A percentile compares a stretch with the other conserved stretches of the same genome.
These are phyloP conservation scores for Claviceps lovelessii DNA, from an alignment of 2,329 filamentous ascomycete species.

Conservation along the genomic window DNA sequence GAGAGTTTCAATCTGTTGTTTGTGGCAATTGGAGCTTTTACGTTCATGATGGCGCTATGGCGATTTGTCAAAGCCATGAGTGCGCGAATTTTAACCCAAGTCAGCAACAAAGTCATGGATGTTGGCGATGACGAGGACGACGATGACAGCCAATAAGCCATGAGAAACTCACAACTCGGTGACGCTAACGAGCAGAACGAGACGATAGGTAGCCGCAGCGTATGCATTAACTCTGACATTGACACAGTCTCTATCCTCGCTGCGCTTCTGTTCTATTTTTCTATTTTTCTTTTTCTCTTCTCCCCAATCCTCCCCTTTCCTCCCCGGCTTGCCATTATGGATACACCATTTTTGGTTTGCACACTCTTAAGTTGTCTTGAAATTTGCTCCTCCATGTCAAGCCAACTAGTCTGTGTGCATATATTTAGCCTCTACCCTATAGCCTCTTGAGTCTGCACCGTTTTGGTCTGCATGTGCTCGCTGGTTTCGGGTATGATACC, in stretches of 20 bases:
- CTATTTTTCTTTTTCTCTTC: background rate
- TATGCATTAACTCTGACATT: background rate
- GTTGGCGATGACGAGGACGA: constrained; percentile 49
- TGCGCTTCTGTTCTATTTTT: background rate
- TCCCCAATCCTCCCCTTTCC: background rate
- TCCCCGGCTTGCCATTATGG: constrained; percentile 1
- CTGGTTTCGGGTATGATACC: constrained; percentile 16
- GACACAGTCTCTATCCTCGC: background rate
- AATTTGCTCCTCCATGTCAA: constrained; percentile 57
- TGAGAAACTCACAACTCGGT: background rate
- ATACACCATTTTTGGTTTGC: constrained; percentile 31
- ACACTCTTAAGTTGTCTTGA: constrained; percentile 97
- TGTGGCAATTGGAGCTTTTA: constrained; percentile 64
- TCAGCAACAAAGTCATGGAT: constrained; percentile 70
- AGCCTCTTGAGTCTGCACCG: constrained; percentile 29
- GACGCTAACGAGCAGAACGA: background rate
- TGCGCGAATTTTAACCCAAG: constrained; percentile 56
- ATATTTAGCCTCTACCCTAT: constrained; percentile 43
- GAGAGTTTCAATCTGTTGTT: constrained; percentile 68
- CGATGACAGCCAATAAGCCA: constrained; percentile 19
- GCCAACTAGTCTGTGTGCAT: constrained; percentile 96
- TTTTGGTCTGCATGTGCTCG: constrained; percentile 31
- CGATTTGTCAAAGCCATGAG: constrained; percentile 65
- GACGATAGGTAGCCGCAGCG: background rate
- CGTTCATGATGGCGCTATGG: constrained; percentile 74